These are phyloP conservation scores for Diutina sp. DNA, from an alignment of 1,139 yeast species.

Conservation along the genomic window DNA sequence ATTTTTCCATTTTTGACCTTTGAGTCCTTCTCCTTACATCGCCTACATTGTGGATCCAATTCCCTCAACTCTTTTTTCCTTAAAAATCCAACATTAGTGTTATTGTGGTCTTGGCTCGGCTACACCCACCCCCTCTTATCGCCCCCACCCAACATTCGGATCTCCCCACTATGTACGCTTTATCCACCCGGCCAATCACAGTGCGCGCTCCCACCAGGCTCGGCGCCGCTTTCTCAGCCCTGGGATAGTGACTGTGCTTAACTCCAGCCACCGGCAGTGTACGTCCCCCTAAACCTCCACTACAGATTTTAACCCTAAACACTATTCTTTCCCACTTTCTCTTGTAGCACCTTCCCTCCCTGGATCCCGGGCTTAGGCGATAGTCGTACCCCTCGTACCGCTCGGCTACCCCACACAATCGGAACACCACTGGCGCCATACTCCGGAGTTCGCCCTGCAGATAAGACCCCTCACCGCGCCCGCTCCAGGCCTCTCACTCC, in stretches of 20 bases:
- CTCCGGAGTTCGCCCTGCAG: not conserved
- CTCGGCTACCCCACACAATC: not conserved
- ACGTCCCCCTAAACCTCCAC: no score
- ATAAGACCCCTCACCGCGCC: not conserved
- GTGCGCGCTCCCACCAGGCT: not conserved
- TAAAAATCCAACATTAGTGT: no score
- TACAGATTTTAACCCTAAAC: no score
- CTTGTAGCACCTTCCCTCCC: no score
- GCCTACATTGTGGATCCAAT: no score
- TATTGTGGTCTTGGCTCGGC: not conserved
- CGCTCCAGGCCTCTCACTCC: not conserved
- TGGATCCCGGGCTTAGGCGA: not conserved
- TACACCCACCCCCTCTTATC: not conserved
- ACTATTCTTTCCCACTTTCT: not conserved
- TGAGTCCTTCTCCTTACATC: no score
- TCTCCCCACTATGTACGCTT: not conserved
- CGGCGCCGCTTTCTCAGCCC: no score
- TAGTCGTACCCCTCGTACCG: not conserved
- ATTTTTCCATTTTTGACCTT: no score
- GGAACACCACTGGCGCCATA: not conserved
- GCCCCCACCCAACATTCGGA: not conserved
- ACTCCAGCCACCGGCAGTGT: no score
- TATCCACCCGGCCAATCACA: not conserved
- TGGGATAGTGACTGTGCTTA: no score
- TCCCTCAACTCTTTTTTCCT: not conserved